A percentile compares a stretch with the other conserved stretches of the same genome.
These are phyloP conservation scores for Pyrus bretschneideri DNA, from an alignment of 306 rosid genomes.

Conservation along the genomic window DNA sequence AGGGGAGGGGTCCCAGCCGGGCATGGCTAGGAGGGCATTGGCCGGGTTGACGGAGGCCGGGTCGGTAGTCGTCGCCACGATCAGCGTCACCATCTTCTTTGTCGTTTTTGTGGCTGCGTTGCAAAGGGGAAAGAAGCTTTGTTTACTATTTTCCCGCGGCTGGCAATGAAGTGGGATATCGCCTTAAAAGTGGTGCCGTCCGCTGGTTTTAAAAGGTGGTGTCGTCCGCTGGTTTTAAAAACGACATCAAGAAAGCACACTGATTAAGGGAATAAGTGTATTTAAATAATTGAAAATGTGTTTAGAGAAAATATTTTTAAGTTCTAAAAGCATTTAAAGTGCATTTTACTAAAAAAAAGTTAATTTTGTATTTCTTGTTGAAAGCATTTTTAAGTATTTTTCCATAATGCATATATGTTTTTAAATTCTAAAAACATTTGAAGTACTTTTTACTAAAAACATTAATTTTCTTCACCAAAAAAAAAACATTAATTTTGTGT, in stretches of 20 bases:
- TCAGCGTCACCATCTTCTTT: constrained; percentile 49
- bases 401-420: too few species aligned
- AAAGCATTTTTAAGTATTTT: rapidly evolving
- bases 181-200: neutral
- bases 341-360: rapidly evolving
- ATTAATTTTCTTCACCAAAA: too few species aligned
- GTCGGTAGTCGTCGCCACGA: constrained; percentile 77
- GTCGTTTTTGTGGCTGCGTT: neutral
- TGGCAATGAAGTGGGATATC: neutral
- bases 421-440: too few species aligned
- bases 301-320: too few species aligned
- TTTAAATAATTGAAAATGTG: too few species aligned
- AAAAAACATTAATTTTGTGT: too few species aligned
- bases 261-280: too few species aligned
- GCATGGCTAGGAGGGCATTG: constrained; percentile 57
- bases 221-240: neutral
- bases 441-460: too few species aligned
- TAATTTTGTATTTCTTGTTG: too few species aligned
- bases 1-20: constrained; percentile 70
- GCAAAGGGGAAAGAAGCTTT: neutral
- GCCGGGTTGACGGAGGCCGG: constrained; percentile 93
- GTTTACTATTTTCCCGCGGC: neutral
- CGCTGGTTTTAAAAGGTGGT: neutral
- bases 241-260: neutral
- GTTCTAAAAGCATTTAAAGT: rapidly evolving